Base-by-base conservation (phyloP, 768 basidiomycete species). In the Mycena rosella region DNA sequence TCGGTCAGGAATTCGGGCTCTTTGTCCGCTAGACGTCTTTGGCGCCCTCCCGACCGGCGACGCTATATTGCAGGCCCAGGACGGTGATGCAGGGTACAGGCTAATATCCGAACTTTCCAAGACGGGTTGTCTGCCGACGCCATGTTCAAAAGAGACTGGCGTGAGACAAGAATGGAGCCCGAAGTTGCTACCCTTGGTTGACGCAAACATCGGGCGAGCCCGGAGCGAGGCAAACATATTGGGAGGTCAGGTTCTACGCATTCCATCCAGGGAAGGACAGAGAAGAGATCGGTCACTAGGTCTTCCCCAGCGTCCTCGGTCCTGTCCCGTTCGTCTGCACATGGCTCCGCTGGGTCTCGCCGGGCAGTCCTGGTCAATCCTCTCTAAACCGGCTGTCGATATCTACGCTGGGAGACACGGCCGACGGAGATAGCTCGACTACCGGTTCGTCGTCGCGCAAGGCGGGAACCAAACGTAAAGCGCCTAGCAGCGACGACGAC, bases 101-200 rank as follows among this genome's bases (percentile, higher is more conserved):
- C 82, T 15, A 84, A 85, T 59, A 70, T 89, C 11, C 82, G 86
- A n/a, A 79, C 82, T 14, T 91, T 94, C 67, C 88, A 91, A 74
- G 93, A 93, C 68, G 87, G 87, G 0, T 71, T 91, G 9, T 82
- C 84, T 0, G 79, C 84, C 0, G 92, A 94, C 72, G 89, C 83
- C 64, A 70, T 93, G 4, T 93, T 92, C 75, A 83, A 85, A 63
- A 84, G 92, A 29, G 93, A 94, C 75, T 94, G 92, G 91, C 83
- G 91, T 53, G 93, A 94, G 77, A 88, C 89, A 4, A 83, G 92
- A 57, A 74, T 89, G 64, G 77, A 82, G 26, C 73, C 82, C 49
- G 83, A 85, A 32, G 74, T 74, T 26, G 80, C 80, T 15, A 24
- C 69, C n/a, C 49, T 66, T 70, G 27, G 58, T 75, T 24, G 62